A percentile compares a stretch with the other conserved stretches of the same genome.
Evolutionary conservation across 2,329 filamentous ascomycete species (phyloP).

Genomic region (Talaromyces sp.): DNA sequence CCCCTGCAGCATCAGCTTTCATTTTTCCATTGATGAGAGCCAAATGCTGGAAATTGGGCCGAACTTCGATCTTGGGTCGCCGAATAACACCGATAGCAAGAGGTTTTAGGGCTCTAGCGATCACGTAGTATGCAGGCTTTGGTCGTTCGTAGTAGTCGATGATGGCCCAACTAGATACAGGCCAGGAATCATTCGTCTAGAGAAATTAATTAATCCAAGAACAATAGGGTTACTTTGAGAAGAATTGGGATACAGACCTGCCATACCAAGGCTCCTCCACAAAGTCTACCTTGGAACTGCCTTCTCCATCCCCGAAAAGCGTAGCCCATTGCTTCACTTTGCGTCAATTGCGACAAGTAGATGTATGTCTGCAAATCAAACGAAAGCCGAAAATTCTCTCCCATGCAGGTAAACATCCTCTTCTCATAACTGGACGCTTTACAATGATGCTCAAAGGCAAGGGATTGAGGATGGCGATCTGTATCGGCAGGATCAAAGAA

Average conservation of each 20-base stretch:
- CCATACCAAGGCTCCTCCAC: slow-evolving; percentile 27
- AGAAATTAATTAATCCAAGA: not conserved
- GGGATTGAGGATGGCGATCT: slow-evolving; percentile 69
- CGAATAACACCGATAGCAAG: slow-evolving; percentile 54
- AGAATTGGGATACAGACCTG: slow-evolving; percentile 21
- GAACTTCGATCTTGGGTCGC: not conserved
- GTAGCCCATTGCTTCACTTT: slow-evolving; percentile 51
- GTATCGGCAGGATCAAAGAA: slow-evolving; percentile 63
- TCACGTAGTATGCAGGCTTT: slow-evolving; percentile 58
- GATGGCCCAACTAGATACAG: slow-evolving; percentile 58
- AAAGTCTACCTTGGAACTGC: slow-evolving; percentile 43
- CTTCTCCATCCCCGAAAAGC: slow-evolving; percentile 45
- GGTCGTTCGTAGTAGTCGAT: slow-evolving; percentile 59
- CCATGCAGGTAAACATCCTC: slow-evolving; percentile 66
- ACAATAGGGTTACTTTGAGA: not conserved
- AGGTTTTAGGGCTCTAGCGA: slow-evolving; percentile 53
- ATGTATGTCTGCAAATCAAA: slow-evolving; percentile 35
- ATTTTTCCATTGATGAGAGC: not conserved
- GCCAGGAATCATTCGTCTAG: slow-evolving; percentile 55
- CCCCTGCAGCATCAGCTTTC: not conserved
- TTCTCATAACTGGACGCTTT: slow-evolving; percentile 79
- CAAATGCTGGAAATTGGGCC: not conserved
- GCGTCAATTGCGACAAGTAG: slow-evolving; percentile 56
- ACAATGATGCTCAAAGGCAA: slow-evolving; percentile 83
- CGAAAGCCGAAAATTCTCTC: slow-evolving; percentile 40